Percentiles rank a stretch among this genome's conserved stretches.
phyloP scores from a whole-genome alignment of 495 filamentous ascomycete genomes.

The Neurospora sublineolata region DNA sequence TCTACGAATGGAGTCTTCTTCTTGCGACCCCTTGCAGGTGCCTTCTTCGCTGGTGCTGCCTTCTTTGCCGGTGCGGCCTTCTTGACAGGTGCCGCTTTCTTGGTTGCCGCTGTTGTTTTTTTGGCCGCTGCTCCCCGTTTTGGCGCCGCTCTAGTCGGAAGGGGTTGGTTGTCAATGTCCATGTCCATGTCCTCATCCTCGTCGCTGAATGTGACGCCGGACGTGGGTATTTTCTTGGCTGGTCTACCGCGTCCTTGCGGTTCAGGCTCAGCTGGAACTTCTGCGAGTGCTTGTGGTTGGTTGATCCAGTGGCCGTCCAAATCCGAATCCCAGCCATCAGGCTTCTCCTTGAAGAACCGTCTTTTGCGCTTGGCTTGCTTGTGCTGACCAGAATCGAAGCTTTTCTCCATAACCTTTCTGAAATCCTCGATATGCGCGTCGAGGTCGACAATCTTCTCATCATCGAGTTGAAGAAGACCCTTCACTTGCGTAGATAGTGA shows the following conservation, averaged over 20 bases:
- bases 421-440: constrained; percentile 60
- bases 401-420: constrained; percentile 56
- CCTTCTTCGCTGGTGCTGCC: constrained; percentile 22
- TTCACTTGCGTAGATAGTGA: constrained; percentile 66
- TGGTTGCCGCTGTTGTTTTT: constrained; percentile 28
- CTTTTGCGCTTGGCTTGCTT: constrained; percentile 44
- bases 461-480: constrained; percentile 57
- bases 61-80: constrained; percentile 34
- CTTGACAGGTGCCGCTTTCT: constrained; percentile 29
- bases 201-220: constrained; percentile 9
- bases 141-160: constrained; percentile 16
- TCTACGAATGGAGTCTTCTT: constrained; percentile 45
- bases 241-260: constrained; percentile 23
- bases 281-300: constrained; percentile 55
- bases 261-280: constrained; percentile 30
- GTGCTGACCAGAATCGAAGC: constrained; percentile 56
- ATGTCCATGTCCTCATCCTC: constrained; percentile 28
- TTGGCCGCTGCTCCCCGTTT: constrained; percentile 28
- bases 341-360: constrained; percentile 57
- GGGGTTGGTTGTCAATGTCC: constrained; percentile 21
- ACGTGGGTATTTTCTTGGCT: background rate
- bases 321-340: constrained; percentile 77
- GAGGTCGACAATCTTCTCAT: constrained; percentile 49
- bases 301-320: constrained; percentile 77
- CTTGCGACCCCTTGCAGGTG: constrained; percentile 29